These are phyloP conservation scores for Agrocybe praecox DNA, from an alignment of 768 basidiomycete species.

Conservation along the genomic window DNA sequence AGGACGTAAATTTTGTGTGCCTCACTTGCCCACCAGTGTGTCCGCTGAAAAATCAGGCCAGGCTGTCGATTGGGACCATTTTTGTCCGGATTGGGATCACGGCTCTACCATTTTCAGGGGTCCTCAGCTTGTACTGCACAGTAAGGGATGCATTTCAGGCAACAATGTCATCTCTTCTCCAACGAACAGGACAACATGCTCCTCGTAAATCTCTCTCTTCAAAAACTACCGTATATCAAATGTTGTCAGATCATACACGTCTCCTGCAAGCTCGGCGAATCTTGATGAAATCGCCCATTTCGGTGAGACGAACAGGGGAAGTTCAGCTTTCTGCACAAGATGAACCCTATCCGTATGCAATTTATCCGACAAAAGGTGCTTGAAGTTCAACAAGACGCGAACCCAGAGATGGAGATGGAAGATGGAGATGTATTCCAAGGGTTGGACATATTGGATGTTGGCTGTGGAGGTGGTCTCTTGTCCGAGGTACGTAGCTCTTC, in stretches of 20 bases:
- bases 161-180: background rate
- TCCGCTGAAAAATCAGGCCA: too few relatives aligned
- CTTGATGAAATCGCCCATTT: slow-evolving; percentile 85
- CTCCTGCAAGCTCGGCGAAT: slow-evolving; percentile 50
- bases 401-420: slow-evolving; percentile 34
- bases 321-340: slow-evolving; percentile 84
- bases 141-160: background rate
- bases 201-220: background rate
- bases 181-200: background rate
- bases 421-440: slow-evolving; percentile 52
- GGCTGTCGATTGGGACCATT: too few relatives aligned
- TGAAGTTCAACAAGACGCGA: slow-evolving; percentile 62
- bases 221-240: background rate
- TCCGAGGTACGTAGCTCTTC: slow-evolving; percentile 69
- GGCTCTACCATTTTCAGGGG: too few relatives aligned
- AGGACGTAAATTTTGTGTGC: too few relatives aligned
- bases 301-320: slow-evolving; percentile 97
- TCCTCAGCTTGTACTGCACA: too few relatives aligned
- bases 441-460: slow-evolving; percentile 82
- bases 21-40: too few relatives aligned
- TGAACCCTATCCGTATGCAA: slow-evolving; percentile 90
- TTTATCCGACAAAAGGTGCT: slow-evolving; percentile 80
- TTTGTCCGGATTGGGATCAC: too few relatives aligned
- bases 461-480: slow-evolving; percentile 93
- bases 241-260: background rate